Conservation (phyloP, 2,329 filamentous ascomycete species). For the Zymoseptoria brevis region DNA sequence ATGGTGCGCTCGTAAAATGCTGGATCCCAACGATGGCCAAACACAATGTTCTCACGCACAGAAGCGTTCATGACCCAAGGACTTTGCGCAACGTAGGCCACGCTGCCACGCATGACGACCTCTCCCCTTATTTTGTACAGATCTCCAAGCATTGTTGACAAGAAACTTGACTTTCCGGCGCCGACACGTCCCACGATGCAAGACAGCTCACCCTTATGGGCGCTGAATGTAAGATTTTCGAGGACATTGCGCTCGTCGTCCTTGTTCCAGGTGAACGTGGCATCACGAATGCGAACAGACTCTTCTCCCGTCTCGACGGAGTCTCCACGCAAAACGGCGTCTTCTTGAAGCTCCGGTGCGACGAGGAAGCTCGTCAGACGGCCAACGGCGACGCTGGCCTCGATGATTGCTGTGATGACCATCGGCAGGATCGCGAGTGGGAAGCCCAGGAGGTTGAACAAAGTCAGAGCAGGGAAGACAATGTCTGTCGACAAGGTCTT, state of each 20-base stretch:
- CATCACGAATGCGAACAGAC: conserved; percentile 72
- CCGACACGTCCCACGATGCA: conserved; percentile 95
- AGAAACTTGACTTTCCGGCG: conserved; percentile 84
- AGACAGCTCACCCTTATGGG: conserved; percentile 84
- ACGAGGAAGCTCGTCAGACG: conserved; percentile 77
- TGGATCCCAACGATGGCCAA: conserved; percentile 88
- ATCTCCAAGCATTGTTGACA: conserved; percentile 83
- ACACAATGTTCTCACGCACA: conserved; percentile 93
- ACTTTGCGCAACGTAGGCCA: conserved; percentile 88
- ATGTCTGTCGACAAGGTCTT: conserved; percentile 83
- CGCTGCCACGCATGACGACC: conserved; percentile 70
- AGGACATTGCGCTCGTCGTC: conserved; percentile 61
- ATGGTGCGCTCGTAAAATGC: conserved; percentile 91
- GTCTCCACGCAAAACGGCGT: conserved; percentile 66
- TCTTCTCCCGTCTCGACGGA: conserved; percentile 74
- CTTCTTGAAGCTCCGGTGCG: conserved; percentile 80
- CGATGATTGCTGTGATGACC: conserved; percentile 94
- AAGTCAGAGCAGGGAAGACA: conserved; percentile 82
- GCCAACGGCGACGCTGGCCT: conserved; percentile 84
- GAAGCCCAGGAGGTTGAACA: conserved; percentile 96
- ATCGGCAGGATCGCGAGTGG: conserved; percentile 90
- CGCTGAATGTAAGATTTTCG: conserved; percentile 77
- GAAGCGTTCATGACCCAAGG: conserved; percentile 98
- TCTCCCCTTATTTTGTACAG: conserved; percentile 81
- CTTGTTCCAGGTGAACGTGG: conserved; percentile 90